Evolutionary conservation across 306 rosid genomes (phyloP).

Genomic region (Astragalus glycyphyllos): DNA sequence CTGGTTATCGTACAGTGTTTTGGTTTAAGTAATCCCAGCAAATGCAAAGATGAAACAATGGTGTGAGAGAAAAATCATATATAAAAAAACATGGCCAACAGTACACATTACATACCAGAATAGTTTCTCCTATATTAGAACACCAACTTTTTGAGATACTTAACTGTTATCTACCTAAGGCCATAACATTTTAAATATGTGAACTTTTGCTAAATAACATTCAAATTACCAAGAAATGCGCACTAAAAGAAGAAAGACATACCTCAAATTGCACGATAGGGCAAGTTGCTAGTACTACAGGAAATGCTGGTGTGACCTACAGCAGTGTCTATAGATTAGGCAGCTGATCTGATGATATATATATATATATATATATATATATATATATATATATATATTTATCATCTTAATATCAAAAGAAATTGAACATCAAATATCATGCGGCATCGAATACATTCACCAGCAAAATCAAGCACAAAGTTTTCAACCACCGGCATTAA

Average conservation of each 20-base stretch:
- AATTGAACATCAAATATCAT: slow-evolving; percentile 34
- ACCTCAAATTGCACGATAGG: slow-evolving; percentile 93
- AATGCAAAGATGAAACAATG: slow-evolving; percentile 30
- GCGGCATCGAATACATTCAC: slow-evolving; percentile 19
- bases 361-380: not conserved
- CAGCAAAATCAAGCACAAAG: not conserved
- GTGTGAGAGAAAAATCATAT: not conserved
- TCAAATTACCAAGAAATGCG: slow-evolving; percentile 33
- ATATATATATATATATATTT: not conserved
- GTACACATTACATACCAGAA: slow-evolving; percentile 29
- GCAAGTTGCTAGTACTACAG: slow-evolving; percentile 71
- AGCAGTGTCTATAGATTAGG: slow-evolving; percentile 50
- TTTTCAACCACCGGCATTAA: slow-evolving; percentile 16
- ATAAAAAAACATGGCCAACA: slow-evolving; percentile 8
- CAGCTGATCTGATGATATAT: slow-evolving; percentile 25
- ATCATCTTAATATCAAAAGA: slow-evolving; percentile 12
- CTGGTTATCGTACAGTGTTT: not conserved
- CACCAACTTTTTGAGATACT: slow-evolving; percentile 29
- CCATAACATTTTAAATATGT: slow-evolving; percentile 30
- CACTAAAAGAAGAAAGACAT: slow-evolving; percentile 37
- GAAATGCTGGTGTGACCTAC: slow-evolving; percentile 94
- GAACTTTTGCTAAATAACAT: slow-evolving; percentile 11
- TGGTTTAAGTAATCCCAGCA: slow-evolving; percentile 19
- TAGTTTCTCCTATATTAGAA: slow-evolving; percentile 25
- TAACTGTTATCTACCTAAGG: slow-evolving; percentile 16